These are phyloP conservation scores for Saccharum officinarum DNA, from an alignment of 176 grass and related monocot genomes.

Conservation along the genomic window DNA sequence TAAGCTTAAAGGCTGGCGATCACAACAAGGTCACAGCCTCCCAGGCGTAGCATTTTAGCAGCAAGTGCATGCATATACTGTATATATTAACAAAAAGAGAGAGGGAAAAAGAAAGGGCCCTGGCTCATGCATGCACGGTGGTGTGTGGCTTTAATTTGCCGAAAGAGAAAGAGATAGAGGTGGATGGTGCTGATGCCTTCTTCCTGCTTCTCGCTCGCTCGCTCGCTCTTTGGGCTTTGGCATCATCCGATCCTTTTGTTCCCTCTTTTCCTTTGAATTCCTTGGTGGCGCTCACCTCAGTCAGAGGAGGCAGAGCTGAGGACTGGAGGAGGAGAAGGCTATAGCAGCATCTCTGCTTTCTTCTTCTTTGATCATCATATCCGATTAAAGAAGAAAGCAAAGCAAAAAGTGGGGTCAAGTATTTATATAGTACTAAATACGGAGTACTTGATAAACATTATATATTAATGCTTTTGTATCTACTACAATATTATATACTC, in stretches of 20 bases:
- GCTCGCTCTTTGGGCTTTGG: background rate
- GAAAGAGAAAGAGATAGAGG: background rate
- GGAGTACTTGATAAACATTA: no score
- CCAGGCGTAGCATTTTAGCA: background rate
- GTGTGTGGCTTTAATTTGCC: constrained; percentile 17
- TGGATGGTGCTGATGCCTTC: background rate
- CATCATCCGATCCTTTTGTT: background rate
- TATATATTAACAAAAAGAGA: constrained; percentile 48
- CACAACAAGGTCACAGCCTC: background rate
- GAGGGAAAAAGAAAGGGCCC: background rate
- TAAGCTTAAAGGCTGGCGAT: background rate
- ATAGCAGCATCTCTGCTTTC: no score
- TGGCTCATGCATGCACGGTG: no score
- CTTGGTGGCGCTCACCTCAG: background rate
- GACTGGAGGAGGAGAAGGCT: no score
- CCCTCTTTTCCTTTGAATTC: background rate
- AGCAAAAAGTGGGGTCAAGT: no score
- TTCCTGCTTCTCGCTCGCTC: background rate
- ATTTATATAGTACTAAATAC: no score
- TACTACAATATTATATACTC: no score
- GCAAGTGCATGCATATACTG: background rate
- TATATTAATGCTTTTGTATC: no score
- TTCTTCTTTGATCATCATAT: background rate
- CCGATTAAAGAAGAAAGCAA: no score
- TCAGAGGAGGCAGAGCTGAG: background rate